Evolutionary conservation across 768 basidiomycete genomes (phyloP), one percentile per base, ranked within the genome.

Genomic region (Suillus lakei): DNA sequence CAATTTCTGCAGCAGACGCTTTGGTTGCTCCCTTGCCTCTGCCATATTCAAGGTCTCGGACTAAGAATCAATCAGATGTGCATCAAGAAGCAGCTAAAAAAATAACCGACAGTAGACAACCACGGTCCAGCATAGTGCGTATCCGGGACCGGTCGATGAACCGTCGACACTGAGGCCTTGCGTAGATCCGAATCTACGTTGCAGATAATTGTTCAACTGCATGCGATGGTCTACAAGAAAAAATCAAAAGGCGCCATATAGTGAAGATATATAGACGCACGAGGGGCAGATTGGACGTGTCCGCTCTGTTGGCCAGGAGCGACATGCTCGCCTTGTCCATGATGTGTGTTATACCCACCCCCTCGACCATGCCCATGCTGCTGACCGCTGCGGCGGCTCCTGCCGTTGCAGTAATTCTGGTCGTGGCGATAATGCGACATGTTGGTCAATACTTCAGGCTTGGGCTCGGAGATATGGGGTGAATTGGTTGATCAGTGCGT

Each of bases 191-290:
- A 59, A 66, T 38, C 66, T 63, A 8, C 36, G 58, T 62, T 75
- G 74, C 32, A 69, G 51, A 16, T 64, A 66, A 62, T 75, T 76
- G 61, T 76, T 75, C 21, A 76, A 63, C 36, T 73, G 65, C 66
- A 73, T 68, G 44, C 71, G 51, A 48, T 65, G 64, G 44, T 74
- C 73, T 74, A 36, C 9, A 68, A 7, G 9, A 23, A 55, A 66
- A n/a, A 28, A 34, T 62, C 30, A 60, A 60, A 21, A 28, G 4
- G 39, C 1, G 12, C 12, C 38, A 18, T 18, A 59, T 10, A 59
- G 9, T 41, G 2, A 28, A 59, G 4, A 59, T 41, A 13, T 21
- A 30, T 21, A 28, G 6, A 59, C 58, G 18, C n/a, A 59, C 58
- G 39, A 59, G 5, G 0, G 12, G 1, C 23, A 23, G 46, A 2